Evolutionary conservation across 257 asterid species (phyloP), one percentile per base, ranked within the genome.

Genomic region (Euphrasia confusa): DNA sequence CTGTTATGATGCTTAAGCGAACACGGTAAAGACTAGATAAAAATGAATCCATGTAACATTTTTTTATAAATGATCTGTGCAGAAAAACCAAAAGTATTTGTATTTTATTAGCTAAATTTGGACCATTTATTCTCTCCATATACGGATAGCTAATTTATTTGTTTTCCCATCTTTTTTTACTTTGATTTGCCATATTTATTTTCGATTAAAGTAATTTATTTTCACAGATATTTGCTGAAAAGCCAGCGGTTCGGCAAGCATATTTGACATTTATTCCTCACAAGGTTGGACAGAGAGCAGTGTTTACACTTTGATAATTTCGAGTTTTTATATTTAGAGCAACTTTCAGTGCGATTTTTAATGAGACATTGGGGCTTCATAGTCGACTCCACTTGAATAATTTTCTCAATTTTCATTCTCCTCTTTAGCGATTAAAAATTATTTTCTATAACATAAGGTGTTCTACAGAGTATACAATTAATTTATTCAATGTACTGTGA

Each of bases 161-260:
- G 11, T 24, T 15, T 32, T 39, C 10, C 12, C 30, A 3, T 44
- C 26, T 45, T 47, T 37, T 54, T 14, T 21, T 21, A 18, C 52
- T 26, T 40, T 69, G 53, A 35, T 30, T 24, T 63, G 49, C 32
- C 59, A 32, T 40, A 69, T 48, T 14, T 28, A 40, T 65, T 21
- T 37, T 60, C 60, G 12, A 44, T 61, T 55, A 39, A 54, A 63
- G 26, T 71, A 37, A n/a, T 21, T 39, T 52, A 32, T 30, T 24
- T 67, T 45, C 32, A 35, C 91, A 93, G 99, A 93, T 93, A 73
- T 93, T 93, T 75, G 95, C 99, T 26, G 99, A 93, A 81, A 93
- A 89, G 82, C 99, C 97, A 58, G 96, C 96, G 28, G 99, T 93
- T 70, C 96, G 99, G 59, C 86, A 87, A 81, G 97, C 99, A 69